Evolutionary conservation across 1,284 basidiomycete species (phyloP), one percentile per base, ranked within the genome.

Genomic region (Hemileia vastatrix): DNA sequence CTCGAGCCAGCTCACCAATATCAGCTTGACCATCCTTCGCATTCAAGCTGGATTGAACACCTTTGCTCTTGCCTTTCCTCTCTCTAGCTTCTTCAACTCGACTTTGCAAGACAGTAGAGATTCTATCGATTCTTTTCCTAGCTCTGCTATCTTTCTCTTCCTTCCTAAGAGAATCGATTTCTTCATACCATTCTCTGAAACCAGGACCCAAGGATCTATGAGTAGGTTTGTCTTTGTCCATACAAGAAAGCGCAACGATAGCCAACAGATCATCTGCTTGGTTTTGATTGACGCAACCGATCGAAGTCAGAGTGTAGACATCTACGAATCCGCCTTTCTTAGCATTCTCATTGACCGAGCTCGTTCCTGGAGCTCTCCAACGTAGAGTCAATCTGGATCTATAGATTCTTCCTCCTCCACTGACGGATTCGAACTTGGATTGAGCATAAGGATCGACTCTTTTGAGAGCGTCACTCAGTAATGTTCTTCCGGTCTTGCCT

Each of bases 381-480:
- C 71, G 69, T 9, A 75, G 63, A 9, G 64, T 66, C 23, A 75
- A 68, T 51, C 68, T 67, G 64, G 68, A 68, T 21, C 73, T 68
- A 27, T 66, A 65, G n/a, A 72, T 36, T 8, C 65, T 59, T 11
- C 70, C 68, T 1, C 70, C 45, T 63, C 66, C 21, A 69, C 49
- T 21, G 65, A 64, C 13, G 68, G 69, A 2, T 67, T 71, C 2
- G 67, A 67, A 9, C 60, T 61, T 19, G 72, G 64, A 24, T 44
- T 65, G 54, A 32, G 54, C 61, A 15, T 55, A 63, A 24, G 56
- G 56, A 36, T 63, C 61, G 5, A 78, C 66, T 70, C 86, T 87
- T 33, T 78, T 72, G 5, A 89, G 83, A n/a, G 80, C 79, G 64
- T 90, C 87, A 52, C 80, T 75, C 33, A 92, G 79, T 2, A 88